These are phyloP conservation scores for Agastache rugosa DNA, from an alignment of 257 asterid species.

Conservation along the genomic window DNA sequence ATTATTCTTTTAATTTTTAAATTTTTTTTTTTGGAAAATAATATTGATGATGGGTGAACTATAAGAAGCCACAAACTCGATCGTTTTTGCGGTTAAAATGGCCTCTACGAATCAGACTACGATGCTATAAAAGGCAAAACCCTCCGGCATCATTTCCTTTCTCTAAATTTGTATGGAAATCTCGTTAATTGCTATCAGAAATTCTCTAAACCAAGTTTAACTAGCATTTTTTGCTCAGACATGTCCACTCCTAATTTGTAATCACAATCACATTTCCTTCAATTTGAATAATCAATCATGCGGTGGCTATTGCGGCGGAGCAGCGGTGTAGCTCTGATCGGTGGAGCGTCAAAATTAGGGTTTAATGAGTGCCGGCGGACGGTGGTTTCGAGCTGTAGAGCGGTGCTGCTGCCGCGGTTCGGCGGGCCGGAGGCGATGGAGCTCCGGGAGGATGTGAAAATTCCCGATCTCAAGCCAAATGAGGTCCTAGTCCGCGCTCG, in stretches of 20 bases:
- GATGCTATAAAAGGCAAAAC: conserved; percentile 25
- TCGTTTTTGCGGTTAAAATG: conserved; percentile 27
- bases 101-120: conserved; percentile 23
- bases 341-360: conserved; percentile 42
- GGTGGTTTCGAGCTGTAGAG: conserved; percentile 75
- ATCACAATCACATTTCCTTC: background rate
- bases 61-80: conserved; percentile 26
- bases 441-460: conserved; percentile 69
- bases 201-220: background rate
- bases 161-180: background rate
- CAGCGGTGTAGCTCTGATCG: conserved; percentile 33
- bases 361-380: conserved; percentile 46
- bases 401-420: conserved; percentile 82
- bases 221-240: background rate
- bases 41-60: background rate
- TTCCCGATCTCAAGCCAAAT: conserved; percentile 80
- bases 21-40: background rate
- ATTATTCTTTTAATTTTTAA: background rate
- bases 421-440: conserved; percentile 91
- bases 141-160: conserved; percentile 1
- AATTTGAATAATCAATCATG: conserved; percentile 46
- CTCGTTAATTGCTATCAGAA: background rate
- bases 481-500: conserved; percentile 97
- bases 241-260: conserved; percentile 19
- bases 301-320: conserved; percentile 56